Percentiles rank a stretch among this genome's conserved stretches.
Evolutionary conservation across 371 early-diverging fungal species (phyloP).

Genomic region (Actinomucor elegans): DNA sequence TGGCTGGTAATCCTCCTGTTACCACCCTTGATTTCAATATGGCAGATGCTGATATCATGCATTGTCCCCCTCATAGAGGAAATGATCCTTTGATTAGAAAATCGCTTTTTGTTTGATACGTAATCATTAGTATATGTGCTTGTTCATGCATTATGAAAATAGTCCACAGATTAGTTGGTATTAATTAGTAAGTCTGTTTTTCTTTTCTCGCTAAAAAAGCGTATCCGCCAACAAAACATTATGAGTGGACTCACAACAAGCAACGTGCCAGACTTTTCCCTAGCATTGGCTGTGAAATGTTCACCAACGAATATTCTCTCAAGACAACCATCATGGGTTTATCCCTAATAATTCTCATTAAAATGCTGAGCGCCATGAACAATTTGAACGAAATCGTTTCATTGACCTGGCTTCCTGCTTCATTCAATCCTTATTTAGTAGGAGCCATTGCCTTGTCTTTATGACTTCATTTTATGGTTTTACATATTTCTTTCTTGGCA

Average conservation of each 20-base stretch:
- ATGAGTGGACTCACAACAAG: constrained; percentile 75
- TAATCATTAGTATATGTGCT: constrained; percentile 95
- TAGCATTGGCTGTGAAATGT: constrained; percentile 91
- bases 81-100: constrained; percentile 87
- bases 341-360: constrained; percentile 93
- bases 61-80: constrained; percentile 82
- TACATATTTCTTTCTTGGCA: constrained; percentile 86
- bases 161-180: constrained; percentile 89
- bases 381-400: constrained; percentile 91
- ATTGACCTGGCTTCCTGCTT: constrained; percentile 84
- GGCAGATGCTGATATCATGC: constrained; percentile 95
- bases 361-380: constrained; percentile 98
- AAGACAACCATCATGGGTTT: constrained; percentile 95
- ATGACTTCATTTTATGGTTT: constrained; percentile 91
- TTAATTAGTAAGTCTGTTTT: constrained; percentile 63
- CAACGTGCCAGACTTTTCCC: constrained; percentile 82
- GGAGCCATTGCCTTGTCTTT: constrained; percentile 84
- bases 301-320: constrained; percentile 73
- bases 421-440: constrained; percentile 87
- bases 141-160: constrained; percentile 85
- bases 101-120: constrained; percentile 95
- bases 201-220: no score
- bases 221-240: no score
- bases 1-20: constrained; percentile 96
- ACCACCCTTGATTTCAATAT: constrained; percentile 98